These are phyloP conservation scores for Ophiostoma novo-ulmi DNA, from an alignment of 2,329 filamentous ascomycete species.

Conservation along the genomic window DNA sequence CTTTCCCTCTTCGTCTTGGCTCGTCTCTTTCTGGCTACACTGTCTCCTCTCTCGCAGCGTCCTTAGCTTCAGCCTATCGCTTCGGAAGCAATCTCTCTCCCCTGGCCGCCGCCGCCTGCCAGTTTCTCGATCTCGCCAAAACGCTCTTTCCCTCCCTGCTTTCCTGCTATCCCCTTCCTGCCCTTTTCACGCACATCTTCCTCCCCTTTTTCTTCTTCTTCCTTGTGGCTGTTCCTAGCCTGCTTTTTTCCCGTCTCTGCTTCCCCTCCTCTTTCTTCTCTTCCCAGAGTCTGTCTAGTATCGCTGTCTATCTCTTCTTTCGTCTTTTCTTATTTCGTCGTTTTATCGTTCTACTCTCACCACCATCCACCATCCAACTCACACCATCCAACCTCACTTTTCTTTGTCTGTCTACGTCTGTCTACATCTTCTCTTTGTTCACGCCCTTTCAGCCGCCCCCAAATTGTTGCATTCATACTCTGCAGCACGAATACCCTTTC, in stretches of 20 bases:
- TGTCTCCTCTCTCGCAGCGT: constrained; percentile 7
- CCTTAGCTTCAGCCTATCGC: constrained; percentile 16
- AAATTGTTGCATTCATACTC: constrained; percentile 10
- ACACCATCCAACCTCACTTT: neutral
- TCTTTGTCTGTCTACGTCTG: neutral
- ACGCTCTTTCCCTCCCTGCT: constrained; percentile 10
- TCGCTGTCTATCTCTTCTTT: neutral
- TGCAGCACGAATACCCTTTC: neutral
- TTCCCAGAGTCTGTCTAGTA: neutral
- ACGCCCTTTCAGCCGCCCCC: constrained; percentile 7
- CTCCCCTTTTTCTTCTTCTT: constrained; percentile 17
- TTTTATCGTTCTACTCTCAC: neutral
- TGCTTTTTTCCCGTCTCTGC: neutral
- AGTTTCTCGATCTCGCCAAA: constrained; percentile 20
- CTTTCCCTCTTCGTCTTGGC: constrained; percentile 1
- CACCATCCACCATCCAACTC: neutral
- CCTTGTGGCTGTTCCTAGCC: constrained; percentile 7
- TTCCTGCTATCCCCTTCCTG: constrained; percentile 16
- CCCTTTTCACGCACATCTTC: constrained; percentile 16
- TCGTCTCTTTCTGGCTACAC: neutral
- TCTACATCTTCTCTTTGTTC: neutral
- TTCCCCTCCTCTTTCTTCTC: neutral
- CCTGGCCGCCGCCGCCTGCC: constrained; percentile 14
- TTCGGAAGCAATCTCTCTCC: constrained; percentile 22
- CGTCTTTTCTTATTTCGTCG: neutral